Evolutionary conservation across 768 basidiomycete genomes (phyloP), one percentile per base, ranked within the genome.

Genomic region (Suillus ampliporus): DNA sequence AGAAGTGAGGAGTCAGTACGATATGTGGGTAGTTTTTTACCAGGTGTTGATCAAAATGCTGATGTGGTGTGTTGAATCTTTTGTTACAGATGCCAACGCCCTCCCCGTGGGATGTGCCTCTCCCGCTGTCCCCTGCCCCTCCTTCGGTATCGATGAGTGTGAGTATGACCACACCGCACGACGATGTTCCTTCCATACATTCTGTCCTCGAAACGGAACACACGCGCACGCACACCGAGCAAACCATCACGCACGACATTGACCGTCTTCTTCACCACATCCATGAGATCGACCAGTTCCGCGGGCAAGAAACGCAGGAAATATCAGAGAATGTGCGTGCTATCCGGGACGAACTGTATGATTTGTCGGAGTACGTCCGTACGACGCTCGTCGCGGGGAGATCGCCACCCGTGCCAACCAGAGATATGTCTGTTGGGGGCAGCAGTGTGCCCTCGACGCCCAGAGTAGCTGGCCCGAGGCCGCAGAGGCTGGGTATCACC

Each of bases 281-380:
- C 11, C 86, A 91, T 57, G 88, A 91, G 58, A 69, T 94, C 14
- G 87, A 94, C 67, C 78, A 83, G 37, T 77, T 80, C 19, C 79
- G 90, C 58, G 88, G 86, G 0, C 79, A 84, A 3, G 91, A 95
- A 66, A 84, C 81, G 35, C 80, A 84, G 31, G 88, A 88, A 17
- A 71, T 95, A 9, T 81, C 83, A 1, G 86, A 85, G 51, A 88
- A 90, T 69, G 80, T 97, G 5, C 84, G 84, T 57, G 84, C 86
- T 0, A 85, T 97, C 43, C 84, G 89, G 61, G 80, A 88, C 41
- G 88, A 91, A 65, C 77, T 97, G 3, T 81, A 80, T 14, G 85
- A 88, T 50, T 79, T 95, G 13, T 83, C 87, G 0, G 78, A 85
- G 34, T 84, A 81, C 64, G 73, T 90, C 19, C 85, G 81, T 61